Percentiles rank a stretch among this genome's conserved stretches.
These are phyloP conservation scores for Bryopsis sp. DNA, from an alignment of 139 green algal genomes.

Conservation along the genomic window DNA sequence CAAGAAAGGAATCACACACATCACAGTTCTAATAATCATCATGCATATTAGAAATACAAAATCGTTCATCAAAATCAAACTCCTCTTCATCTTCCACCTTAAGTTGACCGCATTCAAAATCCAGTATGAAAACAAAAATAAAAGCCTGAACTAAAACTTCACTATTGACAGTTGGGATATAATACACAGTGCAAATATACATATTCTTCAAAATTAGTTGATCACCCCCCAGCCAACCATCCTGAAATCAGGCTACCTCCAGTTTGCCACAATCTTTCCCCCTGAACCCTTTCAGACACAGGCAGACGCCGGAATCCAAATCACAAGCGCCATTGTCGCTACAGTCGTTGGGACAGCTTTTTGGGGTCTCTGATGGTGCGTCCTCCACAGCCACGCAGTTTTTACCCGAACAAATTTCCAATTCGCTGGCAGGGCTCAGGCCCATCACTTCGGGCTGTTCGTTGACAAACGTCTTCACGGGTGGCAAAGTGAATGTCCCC, in stretches of 20 bases:
- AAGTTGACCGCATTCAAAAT: neutral
- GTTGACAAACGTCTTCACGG: constrained; percentile 36
- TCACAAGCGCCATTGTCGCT: constrained; percentile 36
- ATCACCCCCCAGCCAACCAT: neutral
- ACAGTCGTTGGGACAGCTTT: constrained; percentile 34
- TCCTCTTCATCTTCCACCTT: neutral
- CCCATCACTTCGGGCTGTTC: constrained; percentile 46
- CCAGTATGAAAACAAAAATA: neutral
- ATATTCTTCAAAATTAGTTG: neutral
- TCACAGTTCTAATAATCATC: neutral
- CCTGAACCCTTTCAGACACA: constrained; percentile 27
- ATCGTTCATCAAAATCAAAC: neutral
- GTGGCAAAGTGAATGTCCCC: constrained; percentile 43
- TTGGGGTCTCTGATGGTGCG: constrained; percentile 11
- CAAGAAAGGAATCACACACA: neutral
- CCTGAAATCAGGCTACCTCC: neutral
- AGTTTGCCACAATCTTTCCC: constrained; percentile 23
- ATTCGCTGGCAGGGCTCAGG: constrained; percentile 20
- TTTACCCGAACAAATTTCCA: constrained; percentile 25
- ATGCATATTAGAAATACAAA: neutral
- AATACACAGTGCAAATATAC: neutral
- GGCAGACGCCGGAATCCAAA: constrained; percentile 25
- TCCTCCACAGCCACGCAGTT: neutral
- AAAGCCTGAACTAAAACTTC: neutral
- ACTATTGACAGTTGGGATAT: neutral